Evolutionary conservation across 2,329 filamentous ascomycete genomes (phyloP), one percentile per base, ranked within the genome.

Genomic region (Calonectria hongkongensis): DNA sequence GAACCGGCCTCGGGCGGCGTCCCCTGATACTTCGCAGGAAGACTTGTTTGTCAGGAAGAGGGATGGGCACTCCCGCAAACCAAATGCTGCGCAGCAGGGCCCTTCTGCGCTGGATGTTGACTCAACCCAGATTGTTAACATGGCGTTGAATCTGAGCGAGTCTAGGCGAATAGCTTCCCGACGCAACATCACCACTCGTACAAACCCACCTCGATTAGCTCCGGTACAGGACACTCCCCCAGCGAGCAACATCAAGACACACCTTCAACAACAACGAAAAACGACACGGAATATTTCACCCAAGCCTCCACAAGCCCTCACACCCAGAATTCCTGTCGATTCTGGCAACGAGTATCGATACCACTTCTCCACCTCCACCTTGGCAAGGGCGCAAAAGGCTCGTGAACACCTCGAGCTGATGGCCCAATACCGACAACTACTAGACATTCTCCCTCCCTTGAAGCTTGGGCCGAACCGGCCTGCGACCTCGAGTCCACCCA

Each of bases 81-180:
- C 73, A 48, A 69, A 74, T 3, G 43, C 73, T 60, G 28, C 73
- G 2, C 80, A 78, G 30, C 73, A 74, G 18, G 72, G 66, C 28
- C 65, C 73, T 8, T 60, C 81, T 16, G 78, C 83, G 6, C 82
- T 94, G 25, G 92, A 95, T 78, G 89, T 94, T 72, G 96, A 98
- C 80, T 94, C 96, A 9, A 91, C 93, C 4, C 94, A 98, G 83
- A 97, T 98, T 75, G 95, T 98, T 50, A 95, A 95, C 80, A 94
- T 98, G 90, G 96, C 96, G 1, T 85, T 98, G 78, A 97, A 93
- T 75, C 85, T 98, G 63, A 98, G 94, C 85, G 95, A 98, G 83
- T 94, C 93, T 80, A 91, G 92, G 75, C 91, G 91, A 80, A 89
- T 88, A 84, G 94, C 87, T 73, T 91, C 86, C 83, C 90, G 87